Evolutionary conservation across 1,139 yeast genomes (phyloP), one percentile per base, ranked within the genome.

Genomic region (Taphrina betulina): DNA sequence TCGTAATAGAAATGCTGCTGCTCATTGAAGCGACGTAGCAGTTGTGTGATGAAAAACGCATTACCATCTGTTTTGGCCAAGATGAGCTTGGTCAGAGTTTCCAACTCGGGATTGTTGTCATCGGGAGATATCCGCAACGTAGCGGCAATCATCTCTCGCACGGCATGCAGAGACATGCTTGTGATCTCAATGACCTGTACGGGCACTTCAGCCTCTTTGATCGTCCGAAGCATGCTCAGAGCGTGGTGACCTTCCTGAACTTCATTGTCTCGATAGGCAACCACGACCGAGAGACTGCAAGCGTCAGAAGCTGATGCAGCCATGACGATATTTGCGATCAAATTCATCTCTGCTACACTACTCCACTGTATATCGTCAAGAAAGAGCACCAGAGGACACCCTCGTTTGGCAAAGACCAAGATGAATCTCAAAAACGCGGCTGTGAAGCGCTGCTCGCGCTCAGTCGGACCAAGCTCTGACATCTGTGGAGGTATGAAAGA

Each of bases 351-450:
- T 3, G 22, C 37, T 7, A 31, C 40, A 20, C 48, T 40, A 14
- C 48, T 40, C 57, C 57, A 53, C 22, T 53, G 57, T 7, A 53
- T 31, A 34, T 53, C 57, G 22, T 53, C 57, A 12, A 53, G 24
- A 16, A 53, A 53, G n/a, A 53, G 38, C 3, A 53, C 52, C 23
- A 53, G 34, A 2, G 57, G 57, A 3, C 36, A 24, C 5, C 57
- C 57, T 14, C 40, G 24, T 12, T 33, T 36, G 17, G 44, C 57
- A 24, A 53, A 53, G 3, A 53, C 33, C 22, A 43, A 20, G 8
- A 53, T 28, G 38, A 53, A 53, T 10, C 52, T 29, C 14, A 31
- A 14, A 14, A 53, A 44, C 17, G 31, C 52, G 40, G 24, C 52
- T 5, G 37, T 53, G 17, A 53, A 53, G 12, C 57, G 35, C 22